phyloP scores from a whole-genome alignment of 805 yeast species.

The Wickerhamomyces mucosus region DNA sequence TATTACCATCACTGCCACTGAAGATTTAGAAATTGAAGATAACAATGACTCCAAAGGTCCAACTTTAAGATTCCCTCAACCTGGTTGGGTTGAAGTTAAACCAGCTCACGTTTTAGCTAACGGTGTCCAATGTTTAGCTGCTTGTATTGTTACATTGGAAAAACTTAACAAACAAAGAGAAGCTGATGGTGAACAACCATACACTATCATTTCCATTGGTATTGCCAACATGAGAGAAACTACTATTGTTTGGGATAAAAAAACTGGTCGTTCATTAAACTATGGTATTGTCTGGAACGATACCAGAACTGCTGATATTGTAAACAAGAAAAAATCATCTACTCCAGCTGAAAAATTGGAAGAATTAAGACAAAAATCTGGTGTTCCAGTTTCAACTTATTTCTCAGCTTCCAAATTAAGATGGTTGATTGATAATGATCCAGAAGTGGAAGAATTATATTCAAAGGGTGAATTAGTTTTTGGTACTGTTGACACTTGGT shows the following conservation, averaged over 20 bases:
- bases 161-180: constrained; percentile 42
- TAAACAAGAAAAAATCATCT: constrained; percentile 47
- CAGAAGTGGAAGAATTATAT: constrained; percentile 54
- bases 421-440: constrained; percentile 82
- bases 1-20: constrained; percentile 49
- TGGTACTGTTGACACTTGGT: constrained; percentile 94
- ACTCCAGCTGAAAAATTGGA: constrained; percentile 47
- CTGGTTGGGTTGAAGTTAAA: constrained; percentile 93
- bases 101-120: constrained; percentile 76
- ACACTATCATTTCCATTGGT: constrained; percentile 66
- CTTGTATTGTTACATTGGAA: constrained; percentile 48
- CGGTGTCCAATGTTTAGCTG: constrained; percentile 70
- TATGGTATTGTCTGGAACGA: constrained; percentile 94
- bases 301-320: constrained; percentile 71
- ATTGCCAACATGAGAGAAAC: constrained; percentile 96
- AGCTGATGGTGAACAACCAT: constrained; percentile 38
- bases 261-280: constrained; percentile 78
- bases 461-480: constrained; percentile 76
- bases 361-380: constrained; percentile 55
- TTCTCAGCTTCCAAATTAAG: constrained; percentile 84
- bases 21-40: constrained; percentile 54
- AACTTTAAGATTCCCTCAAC: constrained; percentile 67
- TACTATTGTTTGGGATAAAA: constrained; percentile 76
- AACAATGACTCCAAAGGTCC: constrained; percentile 39
- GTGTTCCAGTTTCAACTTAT: constrained; percentile 84